A percentile compares a stretch with the other conserved stretches of the same genome.
Conservation (phyloP, 148 eudicot species). For the Dysphania ambrosioides region DNA sequence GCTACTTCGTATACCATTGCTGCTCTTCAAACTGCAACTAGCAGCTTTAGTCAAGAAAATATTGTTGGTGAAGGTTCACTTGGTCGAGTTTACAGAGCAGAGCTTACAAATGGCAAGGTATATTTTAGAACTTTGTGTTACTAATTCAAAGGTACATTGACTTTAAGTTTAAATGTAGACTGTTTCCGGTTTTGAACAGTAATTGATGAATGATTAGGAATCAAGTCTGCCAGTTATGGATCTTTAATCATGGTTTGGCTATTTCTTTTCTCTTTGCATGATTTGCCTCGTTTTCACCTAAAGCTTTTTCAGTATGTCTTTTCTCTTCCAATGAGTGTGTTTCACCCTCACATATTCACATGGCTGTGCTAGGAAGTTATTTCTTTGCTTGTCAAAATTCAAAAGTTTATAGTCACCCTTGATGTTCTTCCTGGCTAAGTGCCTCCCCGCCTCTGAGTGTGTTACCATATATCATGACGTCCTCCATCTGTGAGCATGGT, state of each 20-base stretch:
- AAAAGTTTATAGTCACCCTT: not conserved
- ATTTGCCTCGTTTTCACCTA: not conserved
- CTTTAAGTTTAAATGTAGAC: not conserved
- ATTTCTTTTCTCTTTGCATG: too few relatives aligned
- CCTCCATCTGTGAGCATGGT: not conserved
- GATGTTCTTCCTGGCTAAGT: not conserved
- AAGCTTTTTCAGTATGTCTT: not conserved
- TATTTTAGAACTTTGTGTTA: slow-evolving; percentile 3
- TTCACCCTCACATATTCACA: not conserved
- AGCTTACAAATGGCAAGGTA: slow-evolving; percentile 95
- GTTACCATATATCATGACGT: not conserved
- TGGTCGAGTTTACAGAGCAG: slow-evolving; percentile 96
- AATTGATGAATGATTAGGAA: not conserved
- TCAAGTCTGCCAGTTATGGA: not conserved
- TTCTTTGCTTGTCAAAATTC: not conserved
- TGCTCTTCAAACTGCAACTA: slow-evolving; percentile 86
- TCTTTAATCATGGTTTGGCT: not conserved
- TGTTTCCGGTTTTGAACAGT: not conserved
- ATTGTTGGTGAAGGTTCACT: slow-evolving; percentile 95
- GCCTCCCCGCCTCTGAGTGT: not conserved
- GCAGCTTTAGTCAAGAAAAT: slow-evolving; percentile 93
- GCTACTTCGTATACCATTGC: slow-evolving; percentile 90
- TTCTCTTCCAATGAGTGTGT: too few relatives aligned
- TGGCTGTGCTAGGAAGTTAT: not conserved
- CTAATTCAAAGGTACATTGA: not conserved